Percentiles rank a stretch among this genome's conserved stretches.
Conservation (phyloP, 2,329 filamentous ascomycete genomes). For the Neonectria punicea region DNA sequence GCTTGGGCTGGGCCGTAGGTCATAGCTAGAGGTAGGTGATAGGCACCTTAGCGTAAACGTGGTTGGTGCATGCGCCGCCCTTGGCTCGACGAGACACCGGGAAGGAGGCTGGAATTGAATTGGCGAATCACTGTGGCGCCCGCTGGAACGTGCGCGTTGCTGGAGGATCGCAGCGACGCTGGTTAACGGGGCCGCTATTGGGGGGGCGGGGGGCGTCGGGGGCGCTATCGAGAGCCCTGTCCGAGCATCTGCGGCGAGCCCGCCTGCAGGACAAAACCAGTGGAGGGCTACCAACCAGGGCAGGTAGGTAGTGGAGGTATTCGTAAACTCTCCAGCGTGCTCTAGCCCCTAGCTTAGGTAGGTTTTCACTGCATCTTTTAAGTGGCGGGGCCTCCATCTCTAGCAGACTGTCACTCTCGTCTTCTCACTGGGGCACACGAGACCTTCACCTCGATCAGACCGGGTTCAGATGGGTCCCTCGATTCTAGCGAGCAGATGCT, state of each 20-base stretch:
- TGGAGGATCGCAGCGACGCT: not conserved
- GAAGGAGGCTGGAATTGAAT: not conserved
- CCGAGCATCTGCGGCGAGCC: not conserved
- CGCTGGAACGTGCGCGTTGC: slow-evolving; percentile 22
- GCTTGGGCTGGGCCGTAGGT: slow-evolving; percentile 6
- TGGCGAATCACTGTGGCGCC: slow-evolving; percentile 19
- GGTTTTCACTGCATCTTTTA: not conserved
- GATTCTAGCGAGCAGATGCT: not conserved
- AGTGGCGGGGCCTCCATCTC: not conserved
- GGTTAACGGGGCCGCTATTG: not conserved
- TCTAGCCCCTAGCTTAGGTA: not conserved
- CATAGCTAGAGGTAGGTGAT: slow-evolving; percentile 3
- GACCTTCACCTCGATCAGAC: slow-evolving; percentile 12
- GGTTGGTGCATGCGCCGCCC: slow-evolving; percentile 11
- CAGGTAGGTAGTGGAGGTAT: too few relatives aligned
- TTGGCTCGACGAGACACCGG: slow-evolving; percentile 3
- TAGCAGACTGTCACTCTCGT: slow-evolving; percentile 1
- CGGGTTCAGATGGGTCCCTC: not conserved
- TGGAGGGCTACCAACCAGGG: too few relatives aligned
- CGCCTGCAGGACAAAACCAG: not conserved
- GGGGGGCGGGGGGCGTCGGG: not conserved
- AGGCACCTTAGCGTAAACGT: slow-evolving; percentile 22
- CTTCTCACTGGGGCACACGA: slow-evolving; percentile 19
- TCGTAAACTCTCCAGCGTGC: too few relatives aligned
- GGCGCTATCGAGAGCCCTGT: not conserved